Base-by-base conservation (phyloP, 1,284 basidiomycete species). In the Binderoboletus segoi region DNA sequence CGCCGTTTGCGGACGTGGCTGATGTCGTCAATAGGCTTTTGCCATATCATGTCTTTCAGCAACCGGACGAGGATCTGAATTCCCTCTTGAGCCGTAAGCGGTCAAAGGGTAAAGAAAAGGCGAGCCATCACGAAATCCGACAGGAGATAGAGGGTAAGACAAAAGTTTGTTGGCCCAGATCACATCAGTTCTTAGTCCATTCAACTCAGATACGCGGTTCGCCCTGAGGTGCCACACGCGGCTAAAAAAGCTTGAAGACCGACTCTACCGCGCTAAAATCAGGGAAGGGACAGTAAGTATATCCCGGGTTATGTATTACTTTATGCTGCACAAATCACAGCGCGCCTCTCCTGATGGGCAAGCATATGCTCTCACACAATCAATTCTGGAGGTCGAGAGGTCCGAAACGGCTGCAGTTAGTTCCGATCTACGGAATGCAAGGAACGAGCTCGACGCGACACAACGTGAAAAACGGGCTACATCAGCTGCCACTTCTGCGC, bases 41-140 rank as follows among this genome's bases (percentile, higher is more conserved):
- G 24, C 89, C 89, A 0, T 92, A 89, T 67, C 89, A 92, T 67
- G 73, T 92, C 51, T 90, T 86, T 62, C 86, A 88, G 61, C 85
- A 89, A 55, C 89, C 89, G 0, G 73, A 73, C 54, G 83, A 85
- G 43, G 90, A 91, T 63, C 62, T 89, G 56, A 69, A 73, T 20
- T 41, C 62, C 11, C 51, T 78, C 16, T 32, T 59, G 40, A 41
- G 51, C 48, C 62, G 57, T 48, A 70, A 67, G 23, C 77, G 73
- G 55, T 73, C 75, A 42, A 89, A 90, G 68, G 81, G 84, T 8
- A 89, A 88, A 66, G 81, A 72, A 57, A 84, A 77, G 61, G 80
- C 81, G 1, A 75, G 45, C 21, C 70, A 79, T 48, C 64, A 71
- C 30, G 76, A 80, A 53, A 64, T 80, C 18, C 70, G 71, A 53